Evolutionary conservation across 2,329 filamentous ascomycete genomes (phyloP).

Genomic region (Chaetothyriales sp.): DNA sequence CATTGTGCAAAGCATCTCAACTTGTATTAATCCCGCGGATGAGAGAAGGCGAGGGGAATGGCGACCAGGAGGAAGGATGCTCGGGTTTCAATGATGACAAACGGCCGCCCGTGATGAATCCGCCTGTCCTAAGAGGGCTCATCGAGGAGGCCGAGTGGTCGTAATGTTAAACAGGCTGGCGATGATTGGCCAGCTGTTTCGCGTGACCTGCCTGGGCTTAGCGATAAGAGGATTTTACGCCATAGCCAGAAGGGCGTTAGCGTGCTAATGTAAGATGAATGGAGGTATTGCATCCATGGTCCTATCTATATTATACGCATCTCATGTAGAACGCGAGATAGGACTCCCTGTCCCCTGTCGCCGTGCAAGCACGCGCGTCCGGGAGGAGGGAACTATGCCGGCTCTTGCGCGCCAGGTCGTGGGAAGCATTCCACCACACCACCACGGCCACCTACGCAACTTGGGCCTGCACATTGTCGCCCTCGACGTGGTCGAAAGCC

Average conservation of each 20-base stretch:
- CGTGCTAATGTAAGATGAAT: too few relatives aligned
- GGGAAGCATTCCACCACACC: background rate
- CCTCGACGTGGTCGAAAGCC: background rate
- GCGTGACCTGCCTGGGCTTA: background rate
- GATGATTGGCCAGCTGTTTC: constrained; percentile 4
- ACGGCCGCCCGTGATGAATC: background rate
- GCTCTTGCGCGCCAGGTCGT: background rate
- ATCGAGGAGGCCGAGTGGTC: background rate
- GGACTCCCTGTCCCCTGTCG: background rate
- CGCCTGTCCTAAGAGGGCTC: background rate
- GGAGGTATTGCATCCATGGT: background rate
- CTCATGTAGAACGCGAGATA: background rate
- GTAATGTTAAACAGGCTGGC: constrained; percentile 9
- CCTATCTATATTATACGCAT: background rate
- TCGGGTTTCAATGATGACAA: background rate
- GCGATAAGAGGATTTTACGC: background rate
- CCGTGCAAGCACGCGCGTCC: background rate
- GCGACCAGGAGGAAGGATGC: background rate
- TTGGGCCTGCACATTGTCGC: background rate
- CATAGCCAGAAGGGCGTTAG: too few relatives aligned
- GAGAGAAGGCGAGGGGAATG: background rate
- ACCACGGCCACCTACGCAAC: background rate
- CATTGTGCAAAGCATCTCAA: background rate
- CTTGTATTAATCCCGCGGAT: background rate
- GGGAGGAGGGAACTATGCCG: background rate